phyloP scores from a whole-genome alignment of 768 basidiomycete species.

The Lactarius hengduanensis region DNA sequence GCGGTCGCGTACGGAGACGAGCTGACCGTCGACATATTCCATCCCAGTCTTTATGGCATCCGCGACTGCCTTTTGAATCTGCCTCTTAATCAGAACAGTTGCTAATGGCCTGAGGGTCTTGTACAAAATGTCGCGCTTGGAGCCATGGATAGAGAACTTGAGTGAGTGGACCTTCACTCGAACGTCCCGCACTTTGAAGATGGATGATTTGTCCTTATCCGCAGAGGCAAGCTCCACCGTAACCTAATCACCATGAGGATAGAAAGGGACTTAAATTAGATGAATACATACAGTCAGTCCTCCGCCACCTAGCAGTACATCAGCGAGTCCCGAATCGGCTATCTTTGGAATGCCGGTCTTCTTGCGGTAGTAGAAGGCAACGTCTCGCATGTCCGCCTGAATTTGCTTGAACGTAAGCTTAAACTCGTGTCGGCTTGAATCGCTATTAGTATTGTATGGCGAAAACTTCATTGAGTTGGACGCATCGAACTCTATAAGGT shows the following conservation, averaged over 20 bases:
- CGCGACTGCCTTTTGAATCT: slow-evolving; percentile 57
- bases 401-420: slow-evolving; percentile 78
- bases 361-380: slow-evolving; percentile 87
- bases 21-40: slow-evolving; percentile 86
- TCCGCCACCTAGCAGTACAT: slow-evolving; percentile 79
- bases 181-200: slow-evolving; percentile 71
- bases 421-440: slow-evolving; percentile 69
- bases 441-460: slow-evolving; percentile 60
- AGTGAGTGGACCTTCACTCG: slow-evolving; percentile 82
- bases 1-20: slow-evolving; percentile 80
- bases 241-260: slow-evolving; percentile 36
- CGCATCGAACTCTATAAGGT: slow-evolving; percentile 67
- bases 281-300: slow-evolving; percentile 60
- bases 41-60: slow-evolving; percentile 76
- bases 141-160: slow-evolving; percentile 88
- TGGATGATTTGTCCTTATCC: slow-evolving; percentile 61
- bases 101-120: slow-evolving; percentile 80
- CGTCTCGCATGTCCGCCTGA: slow-evolving; percentile 92
- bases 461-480: slow-evolving; percentile 84
- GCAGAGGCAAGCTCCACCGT: slow-evolving; percentile 61
- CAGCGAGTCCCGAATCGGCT: slow-evolving; percentile 79
- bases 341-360: slow-evolving; percentile 82
- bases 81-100: slow-evolving; percentile 78
- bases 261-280: not conserved
- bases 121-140: slow-evolving; percentile 88